Evolutionary conservation across 2,329 filamentous ascomycete genomes (phyloP).

Genomic region (Aspergillus transmontanensis): DNA sequence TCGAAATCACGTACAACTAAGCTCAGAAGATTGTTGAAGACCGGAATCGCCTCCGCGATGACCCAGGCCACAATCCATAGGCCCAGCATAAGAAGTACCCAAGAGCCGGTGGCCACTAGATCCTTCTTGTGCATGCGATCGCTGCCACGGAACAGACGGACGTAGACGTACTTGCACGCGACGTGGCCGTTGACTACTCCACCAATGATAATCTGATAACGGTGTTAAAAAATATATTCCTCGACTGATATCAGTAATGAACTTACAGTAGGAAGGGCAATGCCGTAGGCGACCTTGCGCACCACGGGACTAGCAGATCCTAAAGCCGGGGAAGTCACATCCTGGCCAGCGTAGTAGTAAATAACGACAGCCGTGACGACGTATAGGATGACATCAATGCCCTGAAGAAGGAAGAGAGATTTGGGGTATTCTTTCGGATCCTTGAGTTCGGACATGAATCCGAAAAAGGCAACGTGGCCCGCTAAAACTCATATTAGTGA

Average conservation of each 20-base stretch:
- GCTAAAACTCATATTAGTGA: constrained; percentile 51
- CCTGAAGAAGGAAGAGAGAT: constrained; percentile 62
- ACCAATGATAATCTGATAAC: constrained; percentile 60
- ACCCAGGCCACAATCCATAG: constrained; percentile 65
- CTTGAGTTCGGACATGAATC: constrained; percentile 64
- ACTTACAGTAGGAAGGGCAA: constrained; percentile 62
- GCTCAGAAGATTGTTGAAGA: constrained; percentile 66
- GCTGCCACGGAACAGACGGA: constrained; percentile 61
- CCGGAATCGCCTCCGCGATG: constrained; percentile 68
- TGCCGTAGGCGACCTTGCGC: constrained; percentile 64
- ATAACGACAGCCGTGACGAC: constrained; percentile 67
- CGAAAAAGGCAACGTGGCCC: constrained; percentile 68
- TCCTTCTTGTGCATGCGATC: constrained; percentile 54
- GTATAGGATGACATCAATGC: constrained; percentile 61
- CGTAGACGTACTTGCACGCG: constrained; percentile 65
- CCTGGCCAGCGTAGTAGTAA: constrained; percentile 64
- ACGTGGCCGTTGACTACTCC: constrained; percentile 70
- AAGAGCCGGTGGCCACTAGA: constrained; percentile 53
- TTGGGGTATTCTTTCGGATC: constrained; percentile 61
- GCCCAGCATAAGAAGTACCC: constrained; percentile 56
- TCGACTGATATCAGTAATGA: too few species aligned
- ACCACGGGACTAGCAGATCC: constrained; percentile 59
- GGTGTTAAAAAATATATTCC: neutral
- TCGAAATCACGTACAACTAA: constrained; percentile 49
- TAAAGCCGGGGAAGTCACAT: constrained; percentile 65